Percentiles rank a stretch among this genome's conserved stretches.
Conservation (phyloP, 202 grass and related monocot species). For the Cymbopogon flexuosus region DNA sequence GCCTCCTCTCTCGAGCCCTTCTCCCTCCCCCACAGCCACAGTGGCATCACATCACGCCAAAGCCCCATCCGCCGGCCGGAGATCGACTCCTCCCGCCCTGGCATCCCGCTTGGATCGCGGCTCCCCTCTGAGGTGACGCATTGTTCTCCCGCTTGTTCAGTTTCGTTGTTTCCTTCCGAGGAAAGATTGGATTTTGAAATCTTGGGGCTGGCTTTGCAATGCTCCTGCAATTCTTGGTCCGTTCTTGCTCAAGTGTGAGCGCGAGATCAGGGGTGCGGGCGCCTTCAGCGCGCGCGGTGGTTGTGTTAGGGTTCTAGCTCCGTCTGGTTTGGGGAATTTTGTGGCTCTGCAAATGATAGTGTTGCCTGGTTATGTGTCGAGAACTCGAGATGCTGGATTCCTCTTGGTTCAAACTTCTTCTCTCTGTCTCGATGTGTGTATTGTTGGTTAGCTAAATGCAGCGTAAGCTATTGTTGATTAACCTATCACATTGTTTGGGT, state of each 20-base stretch:
- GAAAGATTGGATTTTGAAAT: background rate
- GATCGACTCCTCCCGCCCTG: conserved; percentile 11
- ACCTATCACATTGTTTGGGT: background rate
- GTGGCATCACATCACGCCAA: background rate
- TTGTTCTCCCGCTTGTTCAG: background rate
- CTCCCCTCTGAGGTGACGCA: conserved; percentile 14
- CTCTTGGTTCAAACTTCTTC: background rate
- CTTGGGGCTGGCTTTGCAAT: background rate
- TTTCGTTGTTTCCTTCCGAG: background rate
- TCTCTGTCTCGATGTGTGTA: background rate
- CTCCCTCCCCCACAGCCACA: background rate
- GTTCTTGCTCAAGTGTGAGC: background rate
- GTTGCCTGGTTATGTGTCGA: background rate
- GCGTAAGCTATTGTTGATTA: background rate
- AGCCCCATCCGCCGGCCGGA: conserved; percentile 5
- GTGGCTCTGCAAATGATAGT: background rate
- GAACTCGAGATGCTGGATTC: background rate
- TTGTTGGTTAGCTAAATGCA: background rate
- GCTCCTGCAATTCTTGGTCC: background rate
- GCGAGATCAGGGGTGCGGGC: background rate
- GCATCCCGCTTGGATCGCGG: background rate
- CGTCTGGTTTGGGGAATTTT: background rate
- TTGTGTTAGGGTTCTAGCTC: background rate
- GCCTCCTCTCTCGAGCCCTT: conserved; percentile 43
- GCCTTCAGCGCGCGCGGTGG: background rate